These are phyloP conservation scores for Skeletonema marinoi DNA, from an alignment of 108 stramenopile species.

Conservation along the genomic window DNA sequence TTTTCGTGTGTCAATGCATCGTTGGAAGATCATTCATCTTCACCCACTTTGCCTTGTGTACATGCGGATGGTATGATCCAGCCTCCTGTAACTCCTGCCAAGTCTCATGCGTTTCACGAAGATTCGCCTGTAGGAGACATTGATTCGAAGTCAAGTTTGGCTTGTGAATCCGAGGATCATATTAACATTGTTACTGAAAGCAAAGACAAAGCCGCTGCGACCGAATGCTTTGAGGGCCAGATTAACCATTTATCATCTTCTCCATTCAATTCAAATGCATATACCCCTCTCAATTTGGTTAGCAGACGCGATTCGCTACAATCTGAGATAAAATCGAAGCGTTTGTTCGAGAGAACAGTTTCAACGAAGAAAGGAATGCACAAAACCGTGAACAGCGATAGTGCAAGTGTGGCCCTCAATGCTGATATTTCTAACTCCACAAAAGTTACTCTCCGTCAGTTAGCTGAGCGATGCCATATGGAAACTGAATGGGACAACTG, in stretches of 20 bases:
- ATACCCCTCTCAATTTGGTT: conserved; percentile 29
- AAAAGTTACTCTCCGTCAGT: conserved; percentile 25
- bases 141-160: neutral
- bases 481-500: conserved; percentile 19
- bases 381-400: neutral
- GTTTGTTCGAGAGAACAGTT: conserved; percentile 24
- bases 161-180: neutral
- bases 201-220: neutral
- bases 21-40: neutral
- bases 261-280: conserved; percentile 3
- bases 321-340: conserved; percentile 44
- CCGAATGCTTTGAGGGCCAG: neutral
- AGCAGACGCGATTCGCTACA: conserved; percentile 7
- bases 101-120: neutral
- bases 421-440: conserved; percentile 1
- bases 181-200: neutral
- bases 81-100: neutral
- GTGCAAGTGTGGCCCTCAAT: neutral
- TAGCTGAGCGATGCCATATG: conserved; percentile 12
- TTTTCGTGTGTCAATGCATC: neutral
- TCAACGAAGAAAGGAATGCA: neutral
- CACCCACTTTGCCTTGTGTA: neutral
- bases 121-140: neutral
- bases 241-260: neutral
- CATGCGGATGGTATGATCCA: neutral